Base-by-base conservation (phyloP, 129 eudicot genomes). In the Lactuca saligna region DNA sequence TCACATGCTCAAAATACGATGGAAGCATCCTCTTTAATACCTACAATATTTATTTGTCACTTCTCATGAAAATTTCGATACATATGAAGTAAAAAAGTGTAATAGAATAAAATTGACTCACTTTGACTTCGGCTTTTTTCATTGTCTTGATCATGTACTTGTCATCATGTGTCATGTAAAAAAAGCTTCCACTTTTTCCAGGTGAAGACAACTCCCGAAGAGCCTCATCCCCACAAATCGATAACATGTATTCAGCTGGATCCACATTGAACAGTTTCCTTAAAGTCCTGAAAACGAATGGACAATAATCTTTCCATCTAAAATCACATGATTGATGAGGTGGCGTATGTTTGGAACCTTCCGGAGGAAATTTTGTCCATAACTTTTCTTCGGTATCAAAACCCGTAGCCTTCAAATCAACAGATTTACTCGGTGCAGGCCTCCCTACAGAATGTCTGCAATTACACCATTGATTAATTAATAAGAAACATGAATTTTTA, bases 131-230 rank as follows among this genome's bases (percentile, higher is more conserved):
- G 3, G 98, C 61, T 69, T 92, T 92, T 73, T 86, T 92, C 86
- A 92, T 75, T 33, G 98, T 92, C 71, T 92, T 92, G 33, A 92
- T 92, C 98, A 92, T 92, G 78, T 92, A 92, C 73, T 79, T 87
- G 61, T 92, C 96, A 70, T 92, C 98, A 7, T 87, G 66, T 20
- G 98, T 92, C 85, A 89, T 78, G 88, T 92, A 92, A 75, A 92
- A 92, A 72, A 92, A 92, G 65, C 98, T 89, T 66, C 96, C 98
- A 78, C 98, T 92, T 84, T 92, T 92, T 34, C 98, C 98, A 16
- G 98, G 98, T 32, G 98, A 92, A 9, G 98, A 89, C 46, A 92
- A 91, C 82, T 88, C 96, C 55, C 98, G 85, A 53, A 92, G 89
- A 73, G 95, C 98, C 57, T 89, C 98, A 20, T 74, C 80, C 50